Base-by-base conservation (phyloP, 345 rosid species). In the Trapa incisa region DNA sequence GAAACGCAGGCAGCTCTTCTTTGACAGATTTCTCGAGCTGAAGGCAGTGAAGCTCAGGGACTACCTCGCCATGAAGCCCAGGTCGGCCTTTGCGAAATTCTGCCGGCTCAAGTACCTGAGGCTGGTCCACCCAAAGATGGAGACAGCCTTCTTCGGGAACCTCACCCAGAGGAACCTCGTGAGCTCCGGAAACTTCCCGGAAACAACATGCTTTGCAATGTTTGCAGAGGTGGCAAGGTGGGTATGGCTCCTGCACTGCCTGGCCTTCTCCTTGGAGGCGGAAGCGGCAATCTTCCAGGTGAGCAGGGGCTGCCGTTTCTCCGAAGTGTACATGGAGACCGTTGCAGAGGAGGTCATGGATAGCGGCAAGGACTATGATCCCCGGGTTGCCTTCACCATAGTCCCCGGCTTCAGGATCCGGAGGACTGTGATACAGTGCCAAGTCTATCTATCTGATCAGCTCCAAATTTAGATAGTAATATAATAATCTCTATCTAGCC, bases 231-330 rank as follows among this genome's bases (percentile, higher is more conserved):
- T 87, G 91, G 96, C 98, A 22, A 90, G 78, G 80, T 71, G 88
- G 70, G 84, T 87, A 4, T 93, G 97, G 98, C 86, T 90, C 7
- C 76, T 90, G n/a, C 96, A 93, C 70, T 90, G 96, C 77, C 71
- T 93, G 15, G 97, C 95, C 15, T 86, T 82, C 77, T 86, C 96
- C 6, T 86, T 82, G 33, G 79, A 82, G 41, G 84, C 92, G 0
- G 79, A 82, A 70, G 96, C 84, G 65, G 80, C 86, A 1, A 79
- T 88, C 80, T 93, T 88, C 74, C 89, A 78, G 76, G 89, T 86
- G 33, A 32, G 64, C 32, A 76, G 48, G 50, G 92, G 89, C 0
- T 74, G 79, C 33, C 76, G 92, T 68, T 93, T 82, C 78, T 87
- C 98, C 0, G 92, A 93, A 75, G 89, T 90, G 41, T 85, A 89